A percentile compares a stretch with the other conserved stretches of the same genome.
Evolutionary conservation across 2,329 filamentous ascomycete species (phyloP).

Genomic region (Penicillium sp.): DNA sequence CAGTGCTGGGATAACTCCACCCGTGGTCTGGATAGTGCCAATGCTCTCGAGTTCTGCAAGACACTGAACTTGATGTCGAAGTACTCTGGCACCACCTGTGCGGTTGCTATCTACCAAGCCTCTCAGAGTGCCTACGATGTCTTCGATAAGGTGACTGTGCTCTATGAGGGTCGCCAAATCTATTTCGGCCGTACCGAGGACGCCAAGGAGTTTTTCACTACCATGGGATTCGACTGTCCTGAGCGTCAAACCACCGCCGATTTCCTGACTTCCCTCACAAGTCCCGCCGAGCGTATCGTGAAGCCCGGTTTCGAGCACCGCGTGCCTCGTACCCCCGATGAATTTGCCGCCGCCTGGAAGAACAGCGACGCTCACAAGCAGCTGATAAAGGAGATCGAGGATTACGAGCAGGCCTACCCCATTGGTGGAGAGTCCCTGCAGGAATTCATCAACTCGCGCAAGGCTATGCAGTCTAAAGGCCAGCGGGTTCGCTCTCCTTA

Average conservation of each 20-base stretch:
- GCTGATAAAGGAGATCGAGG: slow-evolving; percentile 43
- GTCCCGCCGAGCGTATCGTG: slow-evolving; percentile 56
- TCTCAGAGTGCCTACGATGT: slow-evolving; percentile 48
- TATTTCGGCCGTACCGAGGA: slow-evolving; percentile 63
- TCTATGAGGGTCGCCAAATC: slow-evolving; percentile 73
- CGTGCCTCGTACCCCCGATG: slow-evolving; percentile 65
- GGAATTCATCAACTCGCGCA: slow-evolving; percentile 41
- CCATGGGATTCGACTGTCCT: slow-evolving; percentile 66
- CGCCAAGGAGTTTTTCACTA: slow-evolving; percentile 64
- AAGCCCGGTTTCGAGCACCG: slow-evolving; percentile 57
- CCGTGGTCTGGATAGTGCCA: slow-evolving; percentile 52
- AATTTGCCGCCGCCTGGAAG: slow-evolving; percentile 59
- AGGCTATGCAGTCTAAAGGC: slow-evolving; percentile 42
- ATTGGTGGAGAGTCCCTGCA: slow-evolving; percentile 41
- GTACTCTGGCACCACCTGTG: slow-evolving; percentile 47
- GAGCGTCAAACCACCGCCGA: slow-evolving; percentile 65
- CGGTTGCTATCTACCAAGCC: slow-evolving; percentile 56
- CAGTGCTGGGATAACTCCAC: slow-evolving; percentile 50
- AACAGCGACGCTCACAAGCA: slow-evolving; percentile 47
- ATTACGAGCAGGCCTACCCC: slow-evolving; percentile 42
- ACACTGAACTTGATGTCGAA: slow-evolving; percentile 50
- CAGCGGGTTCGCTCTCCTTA: slow-evolving; percentile 69
- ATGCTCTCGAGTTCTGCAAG: slow-evolving; percentile 55
- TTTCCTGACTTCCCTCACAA: slow-evolving; percentile 67
- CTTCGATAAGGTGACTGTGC: slow-evolving; percentile 68